Evolutionary conservation across 2,329 filamentous ascomycete species (phyloP).

Genomic region (Penicillium sp.): DNA sequence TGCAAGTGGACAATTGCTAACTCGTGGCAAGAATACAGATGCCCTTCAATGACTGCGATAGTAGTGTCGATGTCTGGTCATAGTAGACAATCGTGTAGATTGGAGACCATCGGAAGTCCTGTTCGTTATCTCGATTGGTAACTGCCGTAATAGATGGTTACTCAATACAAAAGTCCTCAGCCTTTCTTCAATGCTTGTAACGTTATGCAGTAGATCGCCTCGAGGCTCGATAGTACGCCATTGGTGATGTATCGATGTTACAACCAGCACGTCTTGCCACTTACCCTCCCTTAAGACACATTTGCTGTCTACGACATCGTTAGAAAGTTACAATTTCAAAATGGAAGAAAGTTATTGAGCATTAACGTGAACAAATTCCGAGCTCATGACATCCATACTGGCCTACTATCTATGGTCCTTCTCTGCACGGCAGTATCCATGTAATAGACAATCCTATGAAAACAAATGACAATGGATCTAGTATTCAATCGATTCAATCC

Average conservation of each 20-base stretch:
- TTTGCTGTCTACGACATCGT: neutral
- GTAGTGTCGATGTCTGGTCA: constrained; percentile 7
- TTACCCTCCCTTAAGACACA: neutral
- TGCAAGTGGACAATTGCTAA: constrained; percentile 24
- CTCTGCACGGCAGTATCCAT: neutral
- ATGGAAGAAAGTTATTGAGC: no score
- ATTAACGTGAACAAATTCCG: no score
- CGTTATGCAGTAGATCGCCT: neutral
- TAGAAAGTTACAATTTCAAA: neutral
- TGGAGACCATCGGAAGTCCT: constrained; percentile 1
- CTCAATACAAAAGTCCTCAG: constrained; percentile 7
- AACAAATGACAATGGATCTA: neutral
- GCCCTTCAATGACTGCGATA: constrained; percentile 6
- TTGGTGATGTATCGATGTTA: neutral
- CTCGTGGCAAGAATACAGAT: constrained; percentile 18
- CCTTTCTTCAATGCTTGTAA: neutral
- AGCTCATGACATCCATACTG: no score
- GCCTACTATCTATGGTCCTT: no score
- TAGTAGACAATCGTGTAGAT: constrained; percentile 14
- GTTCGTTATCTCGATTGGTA: constrained; percentile 4
- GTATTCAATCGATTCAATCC: neutral
- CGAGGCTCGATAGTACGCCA: neutral
- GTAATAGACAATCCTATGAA: neutral
- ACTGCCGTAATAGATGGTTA: constrained; percentile 11
- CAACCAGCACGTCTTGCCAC: neutral